Evolutionary conservation across 768 basidiomycete genomes (phyloP).

Genomic region (Trichaptum fuscoviolaceum): DNA sequence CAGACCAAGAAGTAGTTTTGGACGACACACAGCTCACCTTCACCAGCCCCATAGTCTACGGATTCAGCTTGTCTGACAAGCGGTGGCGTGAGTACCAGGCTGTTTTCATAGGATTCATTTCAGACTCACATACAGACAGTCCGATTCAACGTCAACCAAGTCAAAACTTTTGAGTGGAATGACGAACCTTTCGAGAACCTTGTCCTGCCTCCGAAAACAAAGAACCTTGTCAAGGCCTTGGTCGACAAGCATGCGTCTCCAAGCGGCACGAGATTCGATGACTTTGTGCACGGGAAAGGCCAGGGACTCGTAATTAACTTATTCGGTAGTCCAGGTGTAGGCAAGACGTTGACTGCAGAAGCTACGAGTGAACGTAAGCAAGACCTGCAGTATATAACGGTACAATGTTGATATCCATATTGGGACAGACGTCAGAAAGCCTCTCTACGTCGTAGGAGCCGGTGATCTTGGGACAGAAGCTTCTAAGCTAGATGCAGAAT

Average conservation of each 20-base stretch:
- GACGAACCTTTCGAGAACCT: constrained; percentile 27
- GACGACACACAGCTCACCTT: constrained; percentile 36
- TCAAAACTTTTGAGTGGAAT: constrained; percentile 48
- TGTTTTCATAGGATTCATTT: constrained; percentile 5
- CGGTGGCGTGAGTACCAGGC: constrained; percentile 42
- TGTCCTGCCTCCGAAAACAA: constrained; percentile 25
- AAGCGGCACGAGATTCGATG: constrained; percentile 21
- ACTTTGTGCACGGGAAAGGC: constrained; percentile 32
- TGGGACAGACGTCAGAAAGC: constrained; percentile 16
- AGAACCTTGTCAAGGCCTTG: constrained; percentile 23
- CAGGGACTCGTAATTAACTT: constrained; percentile 30
- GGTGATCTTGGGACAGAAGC: constrained; percentile 31
- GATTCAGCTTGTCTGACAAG: constrained; percentile 58
- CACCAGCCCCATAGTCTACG: constrained; percentile 51
- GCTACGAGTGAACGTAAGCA: constrained; percentile 30
- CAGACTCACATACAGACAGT: constrained; percentile 29
- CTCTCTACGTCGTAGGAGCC: constrained; percentile 30
- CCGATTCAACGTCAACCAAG: constrained; percentile 53
- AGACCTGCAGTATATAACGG: background rate
- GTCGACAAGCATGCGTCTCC: constrained; percentile 23
- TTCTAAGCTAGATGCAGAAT: constrained; percentile 22
- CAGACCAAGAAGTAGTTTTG: background rate
- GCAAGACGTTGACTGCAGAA: constrained; percentile 31
- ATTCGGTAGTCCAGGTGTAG: constrained; percentile 28
- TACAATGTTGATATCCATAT: background rate